Conservation (phyloP, 176 grass and related monocot genomes). For the Leersia perrieri region DNA sequence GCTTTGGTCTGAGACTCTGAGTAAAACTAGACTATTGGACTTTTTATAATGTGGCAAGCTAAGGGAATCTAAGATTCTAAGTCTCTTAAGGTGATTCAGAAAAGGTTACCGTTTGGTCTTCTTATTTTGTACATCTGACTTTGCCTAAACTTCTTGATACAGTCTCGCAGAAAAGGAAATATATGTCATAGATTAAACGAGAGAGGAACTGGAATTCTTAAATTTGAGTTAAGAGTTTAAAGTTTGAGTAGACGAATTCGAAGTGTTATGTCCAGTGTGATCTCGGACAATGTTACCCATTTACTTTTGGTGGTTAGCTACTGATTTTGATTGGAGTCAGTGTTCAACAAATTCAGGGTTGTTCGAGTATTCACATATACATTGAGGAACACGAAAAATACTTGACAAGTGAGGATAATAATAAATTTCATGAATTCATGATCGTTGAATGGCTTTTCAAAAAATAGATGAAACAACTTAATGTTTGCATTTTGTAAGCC, state of each 20-base stretch:
- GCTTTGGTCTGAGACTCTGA: background rate
- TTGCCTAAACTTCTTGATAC: background rate
- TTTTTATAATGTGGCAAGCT: background rate
- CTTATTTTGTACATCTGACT: background rate
- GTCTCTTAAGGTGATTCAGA: background rate
- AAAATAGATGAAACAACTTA: slow-evolving; percentile 2
- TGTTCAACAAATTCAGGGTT: background rate
- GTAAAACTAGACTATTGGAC: background rate
- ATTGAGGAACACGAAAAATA: background rate
- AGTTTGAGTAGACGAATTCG: background rate
- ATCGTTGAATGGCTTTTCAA: background rate
- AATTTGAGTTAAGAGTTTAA: background rate
- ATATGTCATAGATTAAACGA: background rate
- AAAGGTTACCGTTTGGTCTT: background rate
- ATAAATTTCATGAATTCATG: background rate
- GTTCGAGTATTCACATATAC: background rate
- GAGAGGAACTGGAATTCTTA: background rate
- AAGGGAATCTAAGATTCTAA: background rate
- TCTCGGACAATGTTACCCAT: background rate
- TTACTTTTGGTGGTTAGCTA: background rate
- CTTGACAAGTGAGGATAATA: background rate
- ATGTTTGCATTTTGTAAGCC: background rate
- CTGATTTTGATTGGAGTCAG: background rate
- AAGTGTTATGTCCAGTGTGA: background rate
- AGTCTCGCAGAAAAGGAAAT: background rate